A percentile compares a stretch with the other conserved stretches of the same genome.
Evolutionary conservation across 768 basidiomycete species (phyloP).

Genomic region (Leucosporidium creatinivorum): DNA sequence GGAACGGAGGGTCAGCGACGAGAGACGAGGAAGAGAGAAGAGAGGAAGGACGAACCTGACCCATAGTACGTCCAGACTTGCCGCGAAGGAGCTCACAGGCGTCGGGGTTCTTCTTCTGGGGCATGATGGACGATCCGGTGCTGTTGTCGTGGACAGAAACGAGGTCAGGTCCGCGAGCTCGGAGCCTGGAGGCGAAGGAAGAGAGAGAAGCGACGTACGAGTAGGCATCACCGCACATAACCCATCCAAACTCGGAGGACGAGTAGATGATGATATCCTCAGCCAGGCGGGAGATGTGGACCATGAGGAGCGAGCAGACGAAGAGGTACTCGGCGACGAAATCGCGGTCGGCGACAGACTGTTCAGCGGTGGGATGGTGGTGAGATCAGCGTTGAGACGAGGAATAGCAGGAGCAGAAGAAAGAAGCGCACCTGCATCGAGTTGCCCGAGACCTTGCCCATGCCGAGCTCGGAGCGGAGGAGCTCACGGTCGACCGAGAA

Average conservation of each 20-base stretch:
- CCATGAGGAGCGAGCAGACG: slow-evolving; percentile 89
- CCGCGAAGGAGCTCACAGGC: slow-evolving; percentile 91
- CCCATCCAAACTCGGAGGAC: slow-evolving; percentile 92
- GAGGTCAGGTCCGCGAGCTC: not conserved
- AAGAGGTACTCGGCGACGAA: slow-evolving; percentile 95
- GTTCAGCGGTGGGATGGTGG: not conserved
- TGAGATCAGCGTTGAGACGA: not conserved
- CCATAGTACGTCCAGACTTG: slow-evolving; percentile 89
- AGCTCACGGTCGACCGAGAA: slow-evolving; percentile 90
- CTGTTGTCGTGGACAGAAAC: slow-evolving; percentile 44
- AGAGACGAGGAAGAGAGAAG: not conserved
- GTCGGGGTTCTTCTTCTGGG: slow-evolving; percentile 98
- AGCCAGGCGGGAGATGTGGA: slow-evolving; percentile 85
- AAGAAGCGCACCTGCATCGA: slow-evolving; percentile 57
- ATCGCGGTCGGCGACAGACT: slow-evolving; percentile 90
- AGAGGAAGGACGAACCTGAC: slow-evolving; percentile 55
- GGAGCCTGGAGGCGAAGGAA: not conserved
- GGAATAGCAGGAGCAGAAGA: not conserved
- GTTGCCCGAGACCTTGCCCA: slow-evolving; percentile 82
- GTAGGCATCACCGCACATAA: slow-evolving; percentile 94
- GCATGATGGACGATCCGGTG: slow-evolving; percentile 99
- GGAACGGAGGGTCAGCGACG: not conserved
- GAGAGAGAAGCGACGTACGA: slow-evolving; percentile 51
- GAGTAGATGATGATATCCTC: slow-evolving; percentile 97
- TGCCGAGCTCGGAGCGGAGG: slow-evolving; percentile 81